Percentiles rank a stretch among this genome's conserved stretches.
phyloP scores from a whole-genome alignment of 2,329 filamentous ascomycete species.

The Dendrostoma leiphaemia region DNA sequence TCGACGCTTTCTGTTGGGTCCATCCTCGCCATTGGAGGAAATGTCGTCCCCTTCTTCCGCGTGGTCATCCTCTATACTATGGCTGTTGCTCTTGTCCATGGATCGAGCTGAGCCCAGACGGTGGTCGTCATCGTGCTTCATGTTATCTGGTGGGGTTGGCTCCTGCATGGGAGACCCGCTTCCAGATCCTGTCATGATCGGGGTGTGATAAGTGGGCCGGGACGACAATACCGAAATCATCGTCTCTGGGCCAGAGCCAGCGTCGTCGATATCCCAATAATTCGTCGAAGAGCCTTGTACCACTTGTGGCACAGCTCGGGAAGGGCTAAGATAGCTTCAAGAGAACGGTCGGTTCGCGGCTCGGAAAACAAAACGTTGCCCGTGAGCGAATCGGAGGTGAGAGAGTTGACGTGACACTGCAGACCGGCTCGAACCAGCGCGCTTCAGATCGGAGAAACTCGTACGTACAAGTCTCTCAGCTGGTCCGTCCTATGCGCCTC shows the following conservation, averaged over 20 bases:
- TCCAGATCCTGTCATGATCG: slow-evolving; percentile 36
- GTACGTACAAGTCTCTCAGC: not conserved
- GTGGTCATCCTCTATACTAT: slow-evolving; percentile 38
- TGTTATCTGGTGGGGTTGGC: slow-evolving; percentile 36
- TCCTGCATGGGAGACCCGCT: slow-evolving; percentile 43
- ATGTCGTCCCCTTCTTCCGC: slow-evolving; percentile 37
- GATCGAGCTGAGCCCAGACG: slow-evolving; percentile 40
- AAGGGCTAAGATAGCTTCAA: slow-evolving; percentile 10
- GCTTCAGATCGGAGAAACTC: not conserved
- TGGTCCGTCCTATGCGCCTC: too few species aligned
- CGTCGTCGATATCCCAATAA: not conserved
- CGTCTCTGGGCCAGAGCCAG: slow-evolving; percentile 24
- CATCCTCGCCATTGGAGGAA: slow-evolving; percentile 50
- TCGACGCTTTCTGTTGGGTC: slow-evolving; percentile 58
- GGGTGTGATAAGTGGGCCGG: slow-evolving; percentile 37
- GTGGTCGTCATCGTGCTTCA: slow-evolving; percentile 39
- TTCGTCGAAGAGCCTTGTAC: not conserved
- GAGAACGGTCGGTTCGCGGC: not conserved
- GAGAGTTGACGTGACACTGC: slow-evolving; percentile 12
- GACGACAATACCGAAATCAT: slow-evolving; percentile 44
- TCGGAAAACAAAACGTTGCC: slow-evolving; percentile 1
- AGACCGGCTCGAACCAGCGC: slow-evolving; percentile 11
- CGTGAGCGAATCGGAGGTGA: slow-evolving; percentile 17
- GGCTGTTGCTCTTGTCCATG: slow-evolving; percentile 35
- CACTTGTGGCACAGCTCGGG: slow-evolving; percentile 11